Conservation (phyloP, 2,329 filamentous ascomycete genomes). For the Ceratocystis papillata region DNA sequence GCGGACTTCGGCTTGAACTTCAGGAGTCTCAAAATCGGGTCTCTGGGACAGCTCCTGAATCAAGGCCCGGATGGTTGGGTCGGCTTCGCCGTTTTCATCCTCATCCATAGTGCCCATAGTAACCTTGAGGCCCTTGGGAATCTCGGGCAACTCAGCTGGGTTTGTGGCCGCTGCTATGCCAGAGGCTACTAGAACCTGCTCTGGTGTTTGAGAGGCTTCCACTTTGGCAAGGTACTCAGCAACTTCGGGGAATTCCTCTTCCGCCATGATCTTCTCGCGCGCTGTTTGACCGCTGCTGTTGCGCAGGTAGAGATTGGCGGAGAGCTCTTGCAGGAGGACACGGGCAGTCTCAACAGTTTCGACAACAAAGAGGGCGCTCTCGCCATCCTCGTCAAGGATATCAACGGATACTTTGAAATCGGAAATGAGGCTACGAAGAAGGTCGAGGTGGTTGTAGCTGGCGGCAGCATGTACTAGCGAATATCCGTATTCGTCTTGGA, state of each 20-base stretch:
- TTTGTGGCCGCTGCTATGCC: background rate
- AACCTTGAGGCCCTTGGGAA: constrained; percentile 64
- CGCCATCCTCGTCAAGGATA: constrained; percentile 77
- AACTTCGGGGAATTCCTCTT: constrained; percentile 67
- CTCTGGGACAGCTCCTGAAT: constrained; percentile 83
- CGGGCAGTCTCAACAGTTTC: constrained; percentile 71
- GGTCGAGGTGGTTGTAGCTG: constrained; percentile 77
- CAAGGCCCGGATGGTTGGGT: constrained; percentile 70
- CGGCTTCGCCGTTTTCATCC: constrained; percentile 44
- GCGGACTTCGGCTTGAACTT: constrained; percentile 68
- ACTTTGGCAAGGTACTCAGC: constrained; percentile 53
- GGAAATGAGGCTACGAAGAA: constrained; percentile 62
- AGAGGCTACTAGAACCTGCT: constrained; percentile 25
- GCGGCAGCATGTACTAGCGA: constrained; percentile 85
- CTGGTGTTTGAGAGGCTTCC: constrained; percentile 28
- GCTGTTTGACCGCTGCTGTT: constrained; percentile 73
- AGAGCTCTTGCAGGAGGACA: constrained; percentile 71
- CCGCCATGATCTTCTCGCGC: constrained; percentile 64
- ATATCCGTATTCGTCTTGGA: constrained; percentile 86
- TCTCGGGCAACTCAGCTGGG: constrained; percentile 26
- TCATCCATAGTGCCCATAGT: constrained; percentile 65
- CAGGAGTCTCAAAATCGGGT: constrained; percentile 70
- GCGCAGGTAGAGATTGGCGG: constrained; percentile 51
- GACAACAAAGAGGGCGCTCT: constrained; percentile 89
- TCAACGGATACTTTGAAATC: constrained; percentile 72